Conservation (phyloP, 371 early-diverging fungal genomes). For the Lichtheimia hyalospora region DNA sequence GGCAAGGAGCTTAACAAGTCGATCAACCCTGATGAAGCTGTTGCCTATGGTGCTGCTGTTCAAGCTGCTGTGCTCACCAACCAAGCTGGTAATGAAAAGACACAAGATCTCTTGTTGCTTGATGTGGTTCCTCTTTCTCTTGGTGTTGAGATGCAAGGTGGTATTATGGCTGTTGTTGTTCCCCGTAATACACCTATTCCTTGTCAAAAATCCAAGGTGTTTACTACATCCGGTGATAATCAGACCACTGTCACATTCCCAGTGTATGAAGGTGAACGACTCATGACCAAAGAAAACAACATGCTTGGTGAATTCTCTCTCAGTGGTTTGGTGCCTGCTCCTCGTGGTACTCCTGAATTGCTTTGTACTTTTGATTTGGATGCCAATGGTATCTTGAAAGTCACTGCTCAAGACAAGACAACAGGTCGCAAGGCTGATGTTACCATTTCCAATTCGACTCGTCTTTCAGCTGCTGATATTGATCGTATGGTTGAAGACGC, state of each 20-base stretch:
- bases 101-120: slow-evolving; percentile 76
- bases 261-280: slow-evolving; percentile 93
- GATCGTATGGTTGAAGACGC: slow-evolving; percentile 91
- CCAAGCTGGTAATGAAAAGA: slow-evolving; percentile 60
- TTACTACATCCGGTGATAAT: slow-evolving; percentile 94
- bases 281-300: slow-evolving; percentile 92
- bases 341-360: slow-evolving; percentile 90
- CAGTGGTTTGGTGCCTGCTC: slow-evolving; percentile 84
- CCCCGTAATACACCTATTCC: slow-evolving; percentile 92
- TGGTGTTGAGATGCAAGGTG: slow-evolving; percentile 95
- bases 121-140: slow-evolving; percentile 92
- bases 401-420: slow-evolving; percentile 90
- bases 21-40: slow-evolving; percentile 95
- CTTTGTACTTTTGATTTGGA: slow-evolving; percentile 94
- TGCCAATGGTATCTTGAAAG: slow-evolving; percentile 94
- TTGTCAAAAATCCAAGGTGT: slow-evolving; percentile 86
- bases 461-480: slow-evolving; percentile 88
- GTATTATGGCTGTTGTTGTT: slow-evolving; percentile 76
- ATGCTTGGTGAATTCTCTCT: slow-evolving; percentile 91
- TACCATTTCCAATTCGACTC: slow-evolving; percentile 91
- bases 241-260: slow-evolving; percentile 92
- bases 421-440: slow-evolving; percentile 88
- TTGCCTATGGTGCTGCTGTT: slow-evolving; percentile 96
- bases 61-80: slow-evolving; percentile 86
- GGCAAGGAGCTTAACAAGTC: slow-evolving; percentile 88